Conservation (phyloP, 2,329 filamentous ascomycete species). For the Botrytis cinerea region DNA sequence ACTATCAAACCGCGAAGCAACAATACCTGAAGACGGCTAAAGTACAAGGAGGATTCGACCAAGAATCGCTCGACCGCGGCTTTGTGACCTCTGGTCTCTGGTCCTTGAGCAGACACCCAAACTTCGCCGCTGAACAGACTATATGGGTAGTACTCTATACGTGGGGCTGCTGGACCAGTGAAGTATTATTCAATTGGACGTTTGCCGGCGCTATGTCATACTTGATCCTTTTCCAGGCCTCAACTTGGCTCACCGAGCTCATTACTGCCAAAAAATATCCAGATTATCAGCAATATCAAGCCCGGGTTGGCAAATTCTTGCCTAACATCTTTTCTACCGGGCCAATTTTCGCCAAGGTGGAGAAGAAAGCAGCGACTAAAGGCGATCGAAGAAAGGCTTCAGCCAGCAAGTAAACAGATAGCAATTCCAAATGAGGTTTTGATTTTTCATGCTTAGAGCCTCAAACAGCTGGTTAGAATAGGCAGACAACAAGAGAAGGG, state of each 20-base stretch:
- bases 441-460: neutral
- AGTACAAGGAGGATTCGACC: constrained; percentile 63
- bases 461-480: neutral
- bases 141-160: constrained; percentile 88
- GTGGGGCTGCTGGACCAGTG: constrained; percentile 78
- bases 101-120: constrained; percentile 88
- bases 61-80: constrained; percentile 82
- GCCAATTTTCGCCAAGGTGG: neutral
- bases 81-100: constrained; percentile 85
- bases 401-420: constrained; percentile 5
- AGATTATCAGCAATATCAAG: constrained; percentile 84
- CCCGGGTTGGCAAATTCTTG: constrained; percentile 79
- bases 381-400: constrained; percentile 1
- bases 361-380: constrained; percentile 20
- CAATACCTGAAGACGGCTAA: constrained; percentile 73
- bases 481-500: neutral
- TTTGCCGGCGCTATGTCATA: constrained; percentile 68
- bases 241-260: constrained; percentile 82
- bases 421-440: neutral
- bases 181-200: constrained; percentile 76
- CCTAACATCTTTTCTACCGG: constrained; percentile 49
- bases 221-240: constrained; percentile 82
- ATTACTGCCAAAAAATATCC: constrained; percentile 82
- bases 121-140: constrained; percentile 88
- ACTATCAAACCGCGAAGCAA: constrained; percentile 79